Evolutionary conservation across 2,329 filamentous ascomycete genomes (phyloP).

Genomic region (Huntiella decipiens): DNA sequence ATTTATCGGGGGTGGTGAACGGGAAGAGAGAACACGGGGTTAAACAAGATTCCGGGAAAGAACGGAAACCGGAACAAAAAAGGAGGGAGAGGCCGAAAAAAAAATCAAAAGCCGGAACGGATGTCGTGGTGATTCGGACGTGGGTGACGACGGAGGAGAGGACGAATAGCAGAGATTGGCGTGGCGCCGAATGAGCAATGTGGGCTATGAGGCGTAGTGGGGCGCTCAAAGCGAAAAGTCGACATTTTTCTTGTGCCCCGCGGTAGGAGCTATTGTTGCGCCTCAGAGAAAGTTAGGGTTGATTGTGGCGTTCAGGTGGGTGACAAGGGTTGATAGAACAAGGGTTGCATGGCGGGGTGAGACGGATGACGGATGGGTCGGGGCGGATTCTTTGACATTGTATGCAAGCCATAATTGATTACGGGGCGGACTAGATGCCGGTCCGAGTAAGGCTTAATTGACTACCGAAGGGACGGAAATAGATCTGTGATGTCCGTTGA

Average conservation of each 20-base stretch:
- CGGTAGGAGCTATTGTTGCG: conserved; percentile 3
- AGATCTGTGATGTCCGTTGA: too few species aligned
- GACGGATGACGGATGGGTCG: too few species aligned
- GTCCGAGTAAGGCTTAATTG: too few species aligned
- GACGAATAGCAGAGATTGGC: conserved; percentile 6
- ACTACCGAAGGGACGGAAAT: too few species aligned
- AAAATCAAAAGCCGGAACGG: background rate
- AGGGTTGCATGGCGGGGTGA: too few species aligned
- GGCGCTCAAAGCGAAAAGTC: conserved; percentile 10
- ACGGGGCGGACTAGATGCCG: too few species aligned
- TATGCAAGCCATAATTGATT: too few species aligned
- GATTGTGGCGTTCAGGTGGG: background rate
- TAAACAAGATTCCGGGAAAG: background rate
- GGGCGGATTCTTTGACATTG: too few species aligned
- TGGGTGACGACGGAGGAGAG: conserved; percentile 11
- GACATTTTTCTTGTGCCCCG: conserved; percentile 12
- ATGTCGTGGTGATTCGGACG: conserved; percentile 3
- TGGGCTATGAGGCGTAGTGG: conserved; percentile 12
- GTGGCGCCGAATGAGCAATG: too few species aligned
- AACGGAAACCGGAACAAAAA: conserved; percentile 1
- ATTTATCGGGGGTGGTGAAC: conserved; percentile 10
- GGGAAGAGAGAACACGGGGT: too few species aligned
- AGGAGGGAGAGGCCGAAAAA: background rate
- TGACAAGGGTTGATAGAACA: background rate
- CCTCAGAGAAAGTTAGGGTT: background rate